Evolutionary conservation across 2,329 filamentous ascomycete genomes (phyloP), one percentile per base, ranked within the genome.

Genomic region (Dothistroma pini): DNA sequence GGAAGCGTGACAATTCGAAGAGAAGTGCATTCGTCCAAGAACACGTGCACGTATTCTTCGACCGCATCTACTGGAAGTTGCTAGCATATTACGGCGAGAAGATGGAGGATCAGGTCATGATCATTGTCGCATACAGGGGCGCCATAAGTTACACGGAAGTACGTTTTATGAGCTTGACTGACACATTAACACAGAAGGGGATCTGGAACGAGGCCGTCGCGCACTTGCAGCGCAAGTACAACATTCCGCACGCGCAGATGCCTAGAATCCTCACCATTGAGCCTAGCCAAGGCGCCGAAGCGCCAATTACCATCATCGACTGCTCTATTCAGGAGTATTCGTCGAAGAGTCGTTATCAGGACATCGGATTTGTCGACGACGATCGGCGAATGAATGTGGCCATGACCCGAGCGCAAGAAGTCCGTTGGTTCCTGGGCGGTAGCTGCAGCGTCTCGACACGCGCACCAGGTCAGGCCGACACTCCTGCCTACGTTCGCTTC

Each of bases 351-450:
- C 22, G 34, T 9, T 9, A 11, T 21, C 12, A 50, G 14, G 57
- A 54, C 29, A 55, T 59, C 22, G 60, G 60, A 12, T 63, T 63
- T 19, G 12, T 49, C 8, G 47, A 54, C 25, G 48, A 63, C 29
- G 52, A 51, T n/a, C 31, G 38, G 10, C 51, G 60, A 22, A 58
- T 56, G 32, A 60, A 63, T 25, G 60, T 59, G 53, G 65, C 66
- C 14, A 60, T 68, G 57, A 69, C 68, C 0, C 57, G 67, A 32
- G 68, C 65, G 11, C 63, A 60, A 51, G 64, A 64, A 6, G 62
- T 70, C 1, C 61, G 63, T 38, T 69, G 65, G 64, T 62, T 66
- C 19, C 59, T 68, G 12, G 63, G 61, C 12, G 61, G 61, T n/a
- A 34, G 47, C 21, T 57, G 55, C 19, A 34, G 31, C 47, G 55